A percentile compares a stretch with the other conserved stretches of the same genome.
phyloP scores from a whole-genome alignment of 768 basidiomycete genomes.

The Tricholomella constricta region DNA sequence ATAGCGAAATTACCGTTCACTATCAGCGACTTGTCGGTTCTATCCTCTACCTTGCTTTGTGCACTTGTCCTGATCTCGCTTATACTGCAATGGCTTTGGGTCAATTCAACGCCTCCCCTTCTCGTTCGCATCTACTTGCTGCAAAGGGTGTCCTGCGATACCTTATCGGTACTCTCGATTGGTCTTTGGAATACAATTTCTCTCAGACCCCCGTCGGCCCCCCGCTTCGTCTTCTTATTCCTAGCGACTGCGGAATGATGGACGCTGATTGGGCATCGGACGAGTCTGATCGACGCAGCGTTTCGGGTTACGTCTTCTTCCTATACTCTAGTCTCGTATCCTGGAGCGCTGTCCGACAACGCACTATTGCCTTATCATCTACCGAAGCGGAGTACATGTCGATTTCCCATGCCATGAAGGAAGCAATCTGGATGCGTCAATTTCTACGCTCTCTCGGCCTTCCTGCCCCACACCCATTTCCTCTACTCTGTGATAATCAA shows the following conservation, averaged over 20 bases:
- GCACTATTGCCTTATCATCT: too few relatives aligned
- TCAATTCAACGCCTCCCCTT: too few relatives aligned
- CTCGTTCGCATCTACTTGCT: too few relatives aligned
- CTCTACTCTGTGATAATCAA: slow-evolving; percentile 24
- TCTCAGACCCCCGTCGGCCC: not conserved
- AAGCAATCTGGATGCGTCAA: too few relatives aligned
- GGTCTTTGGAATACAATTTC: not conserved
- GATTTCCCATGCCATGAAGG: not conserved
- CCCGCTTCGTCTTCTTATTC: not conserved
- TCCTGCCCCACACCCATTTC: slow-evolving; percentile 17
- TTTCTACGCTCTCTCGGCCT: too few relatives aligned
- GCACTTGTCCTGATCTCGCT: too few relatives aligned
- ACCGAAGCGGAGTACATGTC: not conserved
- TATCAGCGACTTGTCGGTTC: too few relatives aligned
- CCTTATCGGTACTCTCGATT: not conserved
- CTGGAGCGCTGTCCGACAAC: too few relatives aligned
- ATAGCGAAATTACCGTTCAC: too few relatives aligned
- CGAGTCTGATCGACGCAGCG: not conserved
- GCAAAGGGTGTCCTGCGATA: too few relatives aligned
- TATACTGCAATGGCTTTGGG: too few relatives aligned
- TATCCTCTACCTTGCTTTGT: too few relatives aligned
- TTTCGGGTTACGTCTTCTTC: not conserved
- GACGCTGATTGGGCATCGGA: slow-evolving; percentile 2
- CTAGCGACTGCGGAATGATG: not conserved
- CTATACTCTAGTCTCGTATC: not conserved